Evolutionary conservation across 2,329 filamentous ascomycete species (phyloP).

Genomic region (Microdochium nivale): DNA sequence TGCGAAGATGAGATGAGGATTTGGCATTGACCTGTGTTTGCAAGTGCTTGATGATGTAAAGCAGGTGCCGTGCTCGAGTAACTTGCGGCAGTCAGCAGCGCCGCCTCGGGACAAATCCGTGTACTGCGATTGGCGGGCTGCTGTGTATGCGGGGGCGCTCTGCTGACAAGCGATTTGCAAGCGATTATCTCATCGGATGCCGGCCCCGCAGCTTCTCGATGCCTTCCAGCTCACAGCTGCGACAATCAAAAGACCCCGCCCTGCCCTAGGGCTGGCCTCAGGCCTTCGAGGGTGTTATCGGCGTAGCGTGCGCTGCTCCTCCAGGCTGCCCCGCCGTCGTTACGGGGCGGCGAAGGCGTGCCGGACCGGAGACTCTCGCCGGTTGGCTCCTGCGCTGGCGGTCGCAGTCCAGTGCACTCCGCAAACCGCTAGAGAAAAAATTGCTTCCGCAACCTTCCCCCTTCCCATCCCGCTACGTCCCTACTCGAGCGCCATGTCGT

Average conservation of each 20-base stretch:
- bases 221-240: no score
- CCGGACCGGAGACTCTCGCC: neutral
- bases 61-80: no score
- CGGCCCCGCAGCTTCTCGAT: neutral
- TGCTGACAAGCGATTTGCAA: slow-evolving; percentile 10
- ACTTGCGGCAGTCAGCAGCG: no score
- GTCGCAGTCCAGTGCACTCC: neutral
- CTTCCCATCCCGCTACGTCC: neutral
- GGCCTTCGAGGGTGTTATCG: no score
- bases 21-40: neutral
- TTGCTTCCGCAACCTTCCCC: neutral
- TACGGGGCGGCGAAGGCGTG: neutral
- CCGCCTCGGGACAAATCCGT: neutral
- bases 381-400: neutral
- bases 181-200: slow-evolving; percentile 20
- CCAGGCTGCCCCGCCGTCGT: neutral
- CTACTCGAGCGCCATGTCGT: neutral
- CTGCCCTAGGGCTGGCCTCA: no score
- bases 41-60: neutral
- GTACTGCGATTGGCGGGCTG: neutral
- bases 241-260: no score
- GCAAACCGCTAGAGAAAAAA: neutral
- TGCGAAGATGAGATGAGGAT: neutral
- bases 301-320: no score
- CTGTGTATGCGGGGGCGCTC: neutral